Percentiles rank a stretch among this genome's conserved stretches.
Conservation (phyloP, 495 filamentous ascomycete genomes). For the Melanomma pulvis-pyrius region DNA sequence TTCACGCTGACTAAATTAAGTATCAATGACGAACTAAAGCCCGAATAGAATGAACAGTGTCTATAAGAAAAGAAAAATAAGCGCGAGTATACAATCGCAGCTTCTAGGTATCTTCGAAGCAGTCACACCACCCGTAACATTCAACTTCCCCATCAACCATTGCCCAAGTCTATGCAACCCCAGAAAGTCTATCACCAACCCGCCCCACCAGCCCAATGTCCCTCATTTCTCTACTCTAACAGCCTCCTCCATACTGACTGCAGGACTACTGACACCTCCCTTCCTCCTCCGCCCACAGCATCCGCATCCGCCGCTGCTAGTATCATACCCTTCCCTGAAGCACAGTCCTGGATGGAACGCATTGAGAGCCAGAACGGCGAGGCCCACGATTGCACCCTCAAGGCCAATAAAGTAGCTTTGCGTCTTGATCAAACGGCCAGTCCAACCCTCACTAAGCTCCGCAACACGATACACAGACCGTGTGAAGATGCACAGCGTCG, state of each 20-base stretch:
- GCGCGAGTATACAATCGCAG: no score
- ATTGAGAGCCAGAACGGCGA: constrained; percentile 35
- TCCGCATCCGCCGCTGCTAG: background rate
- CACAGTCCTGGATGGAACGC: constrained; percentile 39
- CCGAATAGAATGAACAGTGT: no score
- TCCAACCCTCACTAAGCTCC: constrained; percentile 45
- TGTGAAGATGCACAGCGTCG: constrained; percentile 43
- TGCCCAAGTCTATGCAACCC: background rate
- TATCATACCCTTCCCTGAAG: constrained; percentile 34
- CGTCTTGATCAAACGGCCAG: constrained; percentile 40
- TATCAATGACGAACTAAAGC: no score
- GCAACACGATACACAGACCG: constrained; percentile 46
- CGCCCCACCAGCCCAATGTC: no score
- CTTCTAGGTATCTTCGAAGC: no score
- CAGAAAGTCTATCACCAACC: no score
- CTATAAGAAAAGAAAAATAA: no score
- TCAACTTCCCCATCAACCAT: no score
- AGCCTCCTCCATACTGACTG: background rate
- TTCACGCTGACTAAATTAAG: no score
- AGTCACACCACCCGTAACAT: no score
- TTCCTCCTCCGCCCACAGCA: constrained; percentile 14
- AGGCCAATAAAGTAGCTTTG: constrained; percentile 42
- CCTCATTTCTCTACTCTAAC: background rate
- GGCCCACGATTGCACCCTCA: constrained; percentile 36
- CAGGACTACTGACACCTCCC: background rate